phyloP scores from a whole-genome alignment of 306 rosid genomes.

The Cicer bijugum region DNA sequence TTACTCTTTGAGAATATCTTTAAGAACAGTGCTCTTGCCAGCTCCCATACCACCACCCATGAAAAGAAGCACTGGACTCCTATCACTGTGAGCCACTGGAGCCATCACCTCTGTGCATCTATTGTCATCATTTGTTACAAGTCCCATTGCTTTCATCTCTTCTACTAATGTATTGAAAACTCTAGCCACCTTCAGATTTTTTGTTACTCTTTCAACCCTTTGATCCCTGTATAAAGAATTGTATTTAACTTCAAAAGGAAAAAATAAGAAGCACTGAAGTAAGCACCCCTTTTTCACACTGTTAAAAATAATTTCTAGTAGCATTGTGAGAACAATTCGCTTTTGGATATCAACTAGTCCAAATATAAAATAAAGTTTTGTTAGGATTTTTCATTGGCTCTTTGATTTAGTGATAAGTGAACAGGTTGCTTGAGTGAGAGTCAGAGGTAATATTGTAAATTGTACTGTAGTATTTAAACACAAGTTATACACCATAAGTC shows the following conservation, averaged over 20 bases:
- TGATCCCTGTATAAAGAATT: constrained; percentile 63
- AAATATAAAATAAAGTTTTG: too few species aligned
- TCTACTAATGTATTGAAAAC: constrained; percentile 86
- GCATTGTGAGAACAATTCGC: neutral
- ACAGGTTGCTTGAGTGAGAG: too few species aligned
- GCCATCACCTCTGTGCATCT: constrained; percentile 97
- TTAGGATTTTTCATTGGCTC: too few species aligned
- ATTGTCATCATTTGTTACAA: constrained; percentile 72
- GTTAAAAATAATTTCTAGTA: neutral
- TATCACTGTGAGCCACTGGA: constrained; percentile 87
- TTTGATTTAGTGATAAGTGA: too few species aligned
- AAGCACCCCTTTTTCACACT: neutral
- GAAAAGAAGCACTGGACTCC: constrained; percentile 94
- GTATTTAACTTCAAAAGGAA: constrained; percentile 41
- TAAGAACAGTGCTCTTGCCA: constrained; percentile 92
- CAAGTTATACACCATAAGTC: too few species aligned
- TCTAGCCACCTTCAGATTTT: constrained; percentile 95
- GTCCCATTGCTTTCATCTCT: constrained; percentile 97
- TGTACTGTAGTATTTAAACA: too few species aligned
- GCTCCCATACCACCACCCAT: constrained; percentile 99
- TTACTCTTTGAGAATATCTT: constrained; percentile 97
- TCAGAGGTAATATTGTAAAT: too few species aligned
- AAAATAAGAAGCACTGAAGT: neutral
- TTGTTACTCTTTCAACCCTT: constrained; percentile 86
- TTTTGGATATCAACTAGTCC: too few species aligned